Conservation (phyloP, 768 basidiomycete genomes). For the Aureoboletus auriporus region DNA sequence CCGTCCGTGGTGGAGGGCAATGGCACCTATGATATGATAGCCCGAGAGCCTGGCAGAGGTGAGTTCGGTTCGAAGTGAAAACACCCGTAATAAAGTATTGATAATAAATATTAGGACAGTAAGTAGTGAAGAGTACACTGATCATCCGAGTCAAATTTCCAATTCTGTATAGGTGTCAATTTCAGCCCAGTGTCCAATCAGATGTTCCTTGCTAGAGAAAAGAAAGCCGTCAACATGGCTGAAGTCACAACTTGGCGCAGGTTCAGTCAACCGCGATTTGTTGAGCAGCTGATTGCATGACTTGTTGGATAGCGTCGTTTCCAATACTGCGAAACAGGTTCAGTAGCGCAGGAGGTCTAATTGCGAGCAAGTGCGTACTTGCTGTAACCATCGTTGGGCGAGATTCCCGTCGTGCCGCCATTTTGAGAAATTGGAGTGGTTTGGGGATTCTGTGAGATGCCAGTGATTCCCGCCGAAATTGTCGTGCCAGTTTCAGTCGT, state of each 20-base stretch:
- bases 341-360: not conserved
- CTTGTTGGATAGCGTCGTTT: conserved; percentile 29
- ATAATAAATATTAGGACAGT: too few relatives aligned
- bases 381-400: conserved; percentile 66
- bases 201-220: not conserved
- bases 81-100: too few relatives aligned
- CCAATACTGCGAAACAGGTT: conserved; percentile 22
- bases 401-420: conserved; percentile 40
- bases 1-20: too few relatives aligned
- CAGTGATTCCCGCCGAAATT: conserved; percentile 32
- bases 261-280: conserved; percentile 30
- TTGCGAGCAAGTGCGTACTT: conserved; percentile 21
- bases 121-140: too few relatives aligned
- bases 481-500: conserved; percentile 45
- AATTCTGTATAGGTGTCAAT: not conserved
- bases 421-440: conserved; percentile 31
- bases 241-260: not conserved
- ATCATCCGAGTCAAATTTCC: too few relatives aligned
- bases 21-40: too few relatives aligned
- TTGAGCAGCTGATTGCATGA: conserved; percentile 31
- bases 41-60: too few relatives aligned
- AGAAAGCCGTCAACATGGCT: too few relatives aligned
- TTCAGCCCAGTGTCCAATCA: not conserved
- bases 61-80: too few relatives aligned
- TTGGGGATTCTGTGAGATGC: conserved; percentile 25